Percentiles rank a stretch among this genome's conserved stretches.
phyloP scores from a whole-genome alignment of 805 yeast species.

The Blastobotrys mokoenaii region DNA sequence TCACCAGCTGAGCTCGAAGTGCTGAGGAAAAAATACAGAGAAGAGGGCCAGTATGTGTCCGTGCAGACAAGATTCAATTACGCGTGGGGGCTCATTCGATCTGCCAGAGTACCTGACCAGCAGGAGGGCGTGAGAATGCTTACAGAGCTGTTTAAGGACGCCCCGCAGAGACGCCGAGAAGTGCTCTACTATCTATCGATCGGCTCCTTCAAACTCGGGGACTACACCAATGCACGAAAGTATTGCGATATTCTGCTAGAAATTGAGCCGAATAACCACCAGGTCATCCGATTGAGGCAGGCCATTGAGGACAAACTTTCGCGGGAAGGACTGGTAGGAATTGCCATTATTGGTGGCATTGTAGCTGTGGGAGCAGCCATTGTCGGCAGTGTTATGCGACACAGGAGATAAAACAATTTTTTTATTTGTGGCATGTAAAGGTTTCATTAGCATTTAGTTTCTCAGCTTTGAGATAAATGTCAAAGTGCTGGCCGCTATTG shows the following conservation, averaged over 20 bases:
- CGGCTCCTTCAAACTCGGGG: constrained; percentile 84
- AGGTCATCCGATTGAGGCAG: constrained; percentile 61
- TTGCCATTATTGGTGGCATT: constrained; percentile 79
- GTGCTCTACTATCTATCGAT: constrained; percentile 79
- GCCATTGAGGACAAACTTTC: constrained; percentile 80
- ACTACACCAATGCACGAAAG: constrained; percentile 74
- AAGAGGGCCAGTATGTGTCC: constrained; percentile 73
- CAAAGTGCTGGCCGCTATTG: too few relatives aligned
- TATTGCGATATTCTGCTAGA: constrained; percentile 70
- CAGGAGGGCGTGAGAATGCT: constrained; percentile 72
- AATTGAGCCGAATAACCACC: constrained; percentile 79
- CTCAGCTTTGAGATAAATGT: too few relatives aligned
- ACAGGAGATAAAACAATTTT: background rate
- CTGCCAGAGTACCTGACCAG: constrained; percentile 53
- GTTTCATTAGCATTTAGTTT: too few relatives aligned
- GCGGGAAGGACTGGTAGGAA: constrained; percentile 79
- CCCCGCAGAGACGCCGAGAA: constrained; percentile 80
- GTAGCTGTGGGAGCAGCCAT: constrained; percentile 76
- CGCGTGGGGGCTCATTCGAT: constrained; percentile 92
- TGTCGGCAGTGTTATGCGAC: constrained; percentile 27
- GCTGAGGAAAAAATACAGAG: constrained; percentile 64
- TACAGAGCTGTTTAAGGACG: constrained; percentile 51
- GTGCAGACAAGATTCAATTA: constrained; percentile 85
- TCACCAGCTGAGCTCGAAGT: constrained; percentile 68
- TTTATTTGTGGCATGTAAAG: too few relatives aligned